Evolutionary conservation across 164 flowering plant genomes (phyloP), one percentile per base, ranked within the genome.

Genomic region (Saururus chinensis): DNA sequence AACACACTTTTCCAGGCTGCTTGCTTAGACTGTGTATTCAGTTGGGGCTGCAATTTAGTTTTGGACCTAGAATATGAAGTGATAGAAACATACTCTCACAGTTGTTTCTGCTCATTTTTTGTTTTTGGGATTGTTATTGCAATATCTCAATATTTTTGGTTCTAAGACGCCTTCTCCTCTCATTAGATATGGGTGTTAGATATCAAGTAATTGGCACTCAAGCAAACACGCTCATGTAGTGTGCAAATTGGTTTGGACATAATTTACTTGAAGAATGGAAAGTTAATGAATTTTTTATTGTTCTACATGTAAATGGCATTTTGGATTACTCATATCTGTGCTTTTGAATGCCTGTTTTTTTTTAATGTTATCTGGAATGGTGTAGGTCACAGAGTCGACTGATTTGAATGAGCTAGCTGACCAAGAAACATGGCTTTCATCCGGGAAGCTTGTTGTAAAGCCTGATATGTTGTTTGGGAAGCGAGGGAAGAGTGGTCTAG

Each of bases 381-480:
- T 54, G 26, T 57, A 91, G 96, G 92, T 89, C 22, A 89, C 78
- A 0, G 77, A 82, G 55, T 70, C 91, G 1, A 92, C 96, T 0
- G 96, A 92, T 62, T 89, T 89, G 64, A 65, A 79, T 1, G 89
- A 92, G 64, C 53, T 92, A 58, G 75, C 80, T 16, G 77, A 88
- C 71, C 62, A 68, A 60, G 88, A 92, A 59, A 80, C 92, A 74
- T 89, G 98, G 96, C 80, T 92, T 21, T 89, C 96, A 16, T 83
- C 98, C 24, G 74, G 84, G 9, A 84, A 66, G 63, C 67, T 92
- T 73, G 98, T 92, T 59, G 96, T 92, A 59, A 92, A 92, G 66
- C 96, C 98, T 0, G 98, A 92, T 67, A 92, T 92, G 98, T 71
- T 92, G 75, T 92, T 92, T 63, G 96, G 98, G 55, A 92, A 92